phyloP scores from a whole-genome alignment of 768 basidiomycete species.

The Hygrophorus pudorinus region DNA sequence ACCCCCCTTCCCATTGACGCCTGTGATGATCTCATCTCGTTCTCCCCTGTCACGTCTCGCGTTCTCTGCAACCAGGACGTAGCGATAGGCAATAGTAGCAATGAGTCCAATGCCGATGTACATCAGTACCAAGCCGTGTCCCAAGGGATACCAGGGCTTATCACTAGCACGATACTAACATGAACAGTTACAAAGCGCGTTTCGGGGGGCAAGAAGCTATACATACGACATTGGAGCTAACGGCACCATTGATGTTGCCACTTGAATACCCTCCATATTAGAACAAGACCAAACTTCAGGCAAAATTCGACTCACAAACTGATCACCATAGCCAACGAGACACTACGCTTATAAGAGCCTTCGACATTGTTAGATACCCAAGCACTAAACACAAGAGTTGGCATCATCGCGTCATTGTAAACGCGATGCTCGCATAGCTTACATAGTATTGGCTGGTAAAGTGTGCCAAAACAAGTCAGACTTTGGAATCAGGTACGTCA shows the following conservation, averaged over 20 bases:
- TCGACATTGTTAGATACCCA: conserved; percentile 66
- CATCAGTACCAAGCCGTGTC: conserved; percentile 56
- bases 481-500: neutral
- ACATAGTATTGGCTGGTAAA: conserved; percentile 50
- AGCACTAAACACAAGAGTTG: conserved; percentile 20
- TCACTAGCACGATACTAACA: conserved; percentile 52
- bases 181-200: conserved; percentile 4
- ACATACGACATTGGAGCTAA: conserved; percentile 65
- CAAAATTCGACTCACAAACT: conserved; percentile 34
- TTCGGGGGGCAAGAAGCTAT: neutral
- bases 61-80: conserved; percentile 49
- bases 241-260: conserved; percentile 69
- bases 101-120: conserved; percentile 60
- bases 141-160: conserved; percentile 57
- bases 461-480: neutral
- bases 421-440: conserved; percentile 11
- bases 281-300: neutral
- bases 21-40: conserved; percentile 59
- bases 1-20: conserved; percentile 23
- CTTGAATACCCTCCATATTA: conserved; percentile 19
- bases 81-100: conserved; percentile 29
- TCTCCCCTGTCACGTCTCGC: conserved; percentile 56
- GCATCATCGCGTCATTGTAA: neutral
- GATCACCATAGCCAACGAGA: conserved; percentile 61
- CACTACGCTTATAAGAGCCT: conserved; percentile 68